Percentiles rank a stretch among this genome's conserved stretches.
phyloP scores from a whole-genome alignment of 2,329 filamentous ascomycete genomes.

The Coniochaeta sp. region DNA sequence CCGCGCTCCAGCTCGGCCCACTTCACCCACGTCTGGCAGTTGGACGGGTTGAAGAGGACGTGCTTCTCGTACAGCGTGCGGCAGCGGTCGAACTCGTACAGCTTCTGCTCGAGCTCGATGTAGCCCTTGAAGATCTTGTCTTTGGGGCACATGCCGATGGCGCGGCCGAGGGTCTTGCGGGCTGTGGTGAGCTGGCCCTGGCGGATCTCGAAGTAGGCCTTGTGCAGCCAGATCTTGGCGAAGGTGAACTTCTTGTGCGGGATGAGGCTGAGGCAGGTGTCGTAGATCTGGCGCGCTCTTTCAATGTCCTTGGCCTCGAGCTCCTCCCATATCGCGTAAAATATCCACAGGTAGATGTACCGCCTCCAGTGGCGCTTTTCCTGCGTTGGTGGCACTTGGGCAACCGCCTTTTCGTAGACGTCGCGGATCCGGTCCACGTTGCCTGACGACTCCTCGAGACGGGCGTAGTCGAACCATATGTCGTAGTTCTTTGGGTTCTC shows the following conservation, averaged over 20 bases:
- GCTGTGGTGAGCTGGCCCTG: slow-evolving; percentile 75
- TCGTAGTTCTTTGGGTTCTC: slow-evolving; percentile 97
- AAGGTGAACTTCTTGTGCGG: slow-evolving; percentile 98
- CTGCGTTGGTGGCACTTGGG: slow-evolving; percentile 87
- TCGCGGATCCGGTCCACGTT: slow-evolving; percentile 81
- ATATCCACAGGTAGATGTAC: slow-evolving; percentile 97
- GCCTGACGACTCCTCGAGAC: slow-evolving; percentile 79
- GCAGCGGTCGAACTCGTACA: slow-evolving; percentile 91
- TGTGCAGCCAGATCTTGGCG: slow-evolving; percentile 91
- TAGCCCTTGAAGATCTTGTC: slow-evolving; percentile 93
- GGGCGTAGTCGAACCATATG: slow-evolving; percentile 91
- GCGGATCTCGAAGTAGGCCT: slow-evolving; percentile 87
- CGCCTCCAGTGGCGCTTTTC: slow-evolving; percentile 96
- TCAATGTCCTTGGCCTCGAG: slow-evolving; percentile 71
- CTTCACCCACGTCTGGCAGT: slow-evolving; percentile 91
- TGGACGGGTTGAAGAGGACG: slow-evolving; percentile 83
- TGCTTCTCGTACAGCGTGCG: slow-evolving; percentile 91
- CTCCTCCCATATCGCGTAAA: slow-evolving; percentile 95
- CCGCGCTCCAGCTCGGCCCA: slow-evolving; percentile 91
- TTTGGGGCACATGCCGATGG: slow-evolving; percentile 92
- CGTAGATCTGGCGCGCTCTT: slow-evolving; percentile 83
- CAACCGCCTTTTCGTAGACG: slow-evolving; percentile 91
- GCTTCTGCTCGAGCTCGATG: slow-evolving; percentile 82
- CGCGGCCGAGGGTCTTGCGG: slow-evolving; percentile 81
- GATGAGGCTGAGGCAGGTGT: slow-evolving; percentile 77